A percentile compares a stretch with the other conserved stretches of the same genome.
These are phyloP conservation scores for Nepenthes mirabilis DNA, from an alignment of 148 eudicot genomes.

Conservation along the genomic window DNA sequence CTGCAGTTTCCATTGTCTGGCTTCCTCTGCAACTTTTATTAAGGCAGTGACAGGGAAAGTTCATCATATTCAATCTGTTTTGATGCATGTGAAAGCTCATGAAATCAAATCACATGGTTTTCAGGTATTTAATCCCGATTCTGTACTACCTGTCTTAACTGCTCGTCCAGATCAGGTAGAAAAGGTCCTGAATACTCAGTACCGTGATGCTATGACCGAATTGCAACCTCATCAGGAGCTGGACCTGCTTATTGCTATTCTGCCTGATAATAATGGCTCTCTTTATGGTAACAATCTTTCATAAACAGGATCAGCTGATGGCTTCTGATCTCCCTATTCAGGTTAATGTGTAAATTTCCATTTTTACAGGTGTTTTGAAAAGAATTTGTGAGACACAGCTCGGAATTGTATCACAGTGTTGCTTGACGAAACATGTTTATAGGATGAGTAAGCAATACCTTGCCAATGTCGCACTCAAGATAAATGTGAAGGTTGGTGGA, in stretches of 20 bases:
- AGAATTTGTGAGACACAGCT: neutral
- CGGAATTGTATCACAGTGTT: neutral
- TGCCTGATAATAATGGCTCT: neutral
- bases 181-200: neutral
- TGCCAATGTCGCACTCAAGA: neutral
- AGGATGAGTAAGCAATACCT: neutral
- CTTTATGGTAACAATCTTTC: neutral
- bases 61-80: neutral
- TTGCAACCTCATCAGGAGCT: neutral
- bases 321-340: neutral
- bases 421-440: neutral
- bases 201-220: neutral
- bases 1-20: neutral
- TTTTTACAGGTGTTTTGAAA: neutral
- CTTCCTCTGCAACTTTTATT: too few relatives aligned
- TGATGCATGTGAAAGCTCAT: too few relatives aligned
- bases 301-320: neutral
- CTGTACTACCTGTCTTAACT: neutral
- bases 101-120: too few relatives aligned
- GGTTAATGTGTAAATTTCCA: neutral
- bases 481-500: slow-evolving; percentile 56
- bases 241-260: neutral
- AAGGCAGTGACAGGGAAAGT: too few relatives aligned
- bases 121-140: neutral
- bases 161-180: neutral